Conservation (phyloP, 345 rosid species). For the Cardamine occulta region DNA sequence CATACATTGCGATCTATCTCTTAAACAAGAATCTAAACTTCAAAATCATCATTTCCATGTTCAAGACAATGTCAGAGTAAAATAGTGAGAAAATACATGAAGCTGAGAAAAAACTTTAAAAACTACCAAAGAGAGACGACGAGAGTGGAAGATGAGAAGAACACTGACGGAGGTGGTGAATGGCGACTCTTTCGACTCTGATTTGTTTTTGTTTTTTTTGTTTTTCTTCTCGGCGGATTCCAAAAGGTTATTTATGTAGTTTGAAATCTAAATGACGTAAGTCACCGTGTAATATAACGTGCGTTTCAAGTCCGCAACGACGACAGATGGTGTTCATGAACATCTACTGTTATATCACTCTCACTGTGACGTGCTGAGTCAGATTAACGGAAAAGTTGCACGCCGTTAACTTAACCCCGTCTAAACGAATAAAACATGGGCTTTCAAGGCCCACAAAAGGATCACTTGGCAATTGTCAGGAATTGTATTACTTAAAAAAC, state of each 20-base stretch:
- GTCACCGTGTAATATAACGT: slow-evolving; percentile 34
- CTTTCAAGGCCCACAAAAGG: slow-evolving; percentile 8
- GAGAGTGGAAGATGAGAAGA: slow-evolving; percentile 19
- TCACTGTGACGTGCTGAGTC: neutral
- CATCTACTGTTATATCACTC: slow-evolving; percentile 20
- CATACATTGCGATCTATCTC: slow-evolving; percentile 33
- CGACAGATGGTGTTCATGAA: slow-evolving; percentile 40
- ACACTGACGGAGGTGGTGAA: slow-evolving; percentile 10
- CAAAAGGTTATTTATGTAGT: slow-evolving; percentile 21
- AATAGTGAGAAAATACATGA: neutral
- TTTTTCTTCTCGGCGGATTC: slow-evolving; percentile 19
- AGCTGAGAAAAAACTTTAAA: neutral
- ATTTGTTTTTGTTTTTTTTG: neutral
- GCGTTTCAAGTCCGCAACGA: slow-evolving; percentile 46
- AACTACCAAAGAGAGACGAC: neutral
- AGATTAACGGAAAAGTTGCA: slow-evolving; percentile 30
- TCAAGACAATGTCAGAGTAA: neutral
- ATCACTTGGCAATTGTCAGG: slow-evolving; percentile 10
- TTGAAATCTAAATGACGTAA: slow-evolving; percentile 27
- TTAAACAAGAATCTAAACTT: neutral
- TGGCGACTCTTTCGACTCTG: slow-evolving; percentile 9
- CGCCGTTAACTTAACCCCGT: slow-evolving; percentile 15
- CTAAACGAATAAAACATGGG: neutral
- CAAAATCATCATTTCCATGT: neutral
- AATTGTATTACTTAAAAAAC: neutral